A percentile compares a stretch with the other conserved stretches of the same genome.
These are phyloP conservation scores for Colletotrichum kahawae DNA, from an alignment of 2,329 filamentous ascomycete species.

Conservation along the genomic window DNA sequence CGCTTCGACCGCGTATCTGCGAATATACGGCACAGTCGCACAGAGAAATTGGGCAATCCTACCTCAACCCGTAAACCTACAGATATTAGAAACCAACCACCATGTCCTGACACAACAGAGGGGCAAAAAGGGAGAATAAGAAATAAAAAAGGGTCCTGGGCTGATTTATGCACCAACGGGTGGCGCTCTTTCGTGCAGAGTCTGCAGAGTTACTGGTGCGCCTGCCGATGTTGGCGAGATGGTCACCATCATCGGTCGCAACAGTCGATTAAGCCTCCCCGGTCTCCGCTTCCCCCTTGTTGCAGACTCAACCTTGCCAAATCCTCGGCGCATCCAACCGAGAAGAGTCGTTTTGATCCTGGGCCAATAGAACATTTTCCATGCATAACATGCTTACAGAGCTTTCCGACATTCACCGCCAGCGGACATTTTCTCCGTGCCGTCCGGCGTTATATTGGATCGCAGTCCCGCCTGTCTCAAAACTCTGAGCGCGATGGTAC, in stretches of 20 bases:
- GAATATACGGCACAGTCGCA: neutral
- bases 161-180: conserved; percentile 10
- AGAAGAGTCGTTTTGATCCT: neutral
- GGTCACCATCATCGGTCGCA: neutral
- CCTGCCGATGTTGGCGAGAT: neutral
- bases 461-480: neutral
- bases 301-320: neutral
- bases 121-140: neutral
- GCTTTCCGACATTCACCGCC: neutral
- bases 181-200: neutral
- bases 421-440: neutral
- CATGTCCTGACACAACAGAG: neutral
- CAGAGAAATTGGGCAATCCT: neutral
- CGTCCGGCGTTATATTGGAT: neutral
- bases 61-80: neutral
- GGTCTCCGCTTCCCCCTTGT: neutral
- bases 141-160: conserved; percentile 7
- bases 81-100: neutral
- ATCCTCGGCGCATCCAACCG: neutral
- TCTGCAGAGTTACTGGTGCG: neutral
- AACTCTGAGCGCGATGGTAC: neutral
- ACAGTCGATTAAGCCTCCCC: neutral
- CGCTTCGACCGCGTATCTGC: neutral
- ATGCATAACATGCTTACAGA: neutral
- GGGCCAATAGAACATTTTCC: neutral